phyloP scores from a whole-genome alignment of 2,329 filamentous ascomycete genomes.

The Calycina marina region DNA sequence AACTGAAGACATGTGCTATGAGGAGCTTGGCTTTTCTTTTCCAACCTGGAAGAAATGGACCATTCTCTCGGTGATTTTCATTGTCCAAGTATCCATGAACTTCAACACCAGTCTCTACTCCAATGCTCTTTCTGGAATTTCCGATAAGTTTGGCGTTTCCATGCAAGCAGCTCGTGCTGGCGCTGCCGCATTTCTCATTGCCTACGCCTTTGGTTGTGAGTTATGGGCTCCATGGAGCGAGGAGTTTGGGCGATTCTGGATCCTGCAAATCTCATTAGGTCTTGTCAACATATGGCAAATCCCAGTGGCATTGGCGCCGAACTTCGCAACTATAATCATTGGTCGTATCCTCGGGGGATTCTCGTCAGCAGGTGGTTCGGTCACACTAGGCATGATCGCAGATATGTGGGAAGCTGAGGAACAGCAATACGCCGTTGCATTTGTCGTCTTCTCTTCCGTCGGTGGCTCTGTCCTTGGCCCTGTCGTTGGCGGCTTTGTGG shows the following conservation, averaged over 20 bases:
- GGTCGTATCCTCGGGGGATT: constrained; percentile 57
- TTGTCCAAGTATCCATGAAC: constrained; percentile 65
- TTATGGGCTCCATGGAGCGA: constrained; percentile 82
- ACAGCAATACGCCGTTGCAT: constrained; percentile 64
- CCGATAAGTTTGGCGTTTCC: constrained; percentile 52
- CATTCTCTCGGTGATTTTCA: constrained; percentile 58
- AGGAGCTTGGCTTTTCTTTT: constrained; percentile 49
- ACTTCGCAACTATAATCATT: constrained; percentile 56
- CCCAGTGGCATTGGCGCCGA: constrained; percentile 56
- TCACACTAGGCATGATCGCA: constrained; percentile 62
- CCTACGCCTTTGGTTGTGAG: constrained; percentile 77
- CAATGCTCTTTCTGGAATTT: constrained; percentile 51
- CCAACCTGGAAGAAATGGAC: constrained; percentile 50
- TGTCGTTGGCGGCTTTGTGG: constrained; percentile 64
- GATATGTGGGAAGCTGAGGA: constrained; percentile 57
- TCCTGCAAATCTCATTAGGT: constrained; percentile 58
- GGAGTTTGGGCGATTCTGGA: constrained; percentile 62
- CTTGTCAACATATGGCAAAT: constrained; percentile 68
- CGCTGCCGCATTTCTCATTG: constrained; percentile 63
- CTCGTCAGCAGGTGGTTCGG: constrained; percentile 57
- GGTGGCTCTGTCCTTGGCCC: constrained; percentile 64
- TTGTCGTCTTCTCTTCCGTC: constrained; percentile 66
- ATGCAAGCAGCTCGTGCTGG: constrained; percentile 55
- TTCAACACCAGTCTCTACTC: constrained; percentile 65
- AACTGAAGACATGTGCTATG: constrained; percentile 45